A percentile compares a stretch with the other conserved stretches of the same genome.
Evolutionary conservation across 1,284 basidiomycete species (phyloP).

Genomic region (Earliella scabrosa): DNA sequence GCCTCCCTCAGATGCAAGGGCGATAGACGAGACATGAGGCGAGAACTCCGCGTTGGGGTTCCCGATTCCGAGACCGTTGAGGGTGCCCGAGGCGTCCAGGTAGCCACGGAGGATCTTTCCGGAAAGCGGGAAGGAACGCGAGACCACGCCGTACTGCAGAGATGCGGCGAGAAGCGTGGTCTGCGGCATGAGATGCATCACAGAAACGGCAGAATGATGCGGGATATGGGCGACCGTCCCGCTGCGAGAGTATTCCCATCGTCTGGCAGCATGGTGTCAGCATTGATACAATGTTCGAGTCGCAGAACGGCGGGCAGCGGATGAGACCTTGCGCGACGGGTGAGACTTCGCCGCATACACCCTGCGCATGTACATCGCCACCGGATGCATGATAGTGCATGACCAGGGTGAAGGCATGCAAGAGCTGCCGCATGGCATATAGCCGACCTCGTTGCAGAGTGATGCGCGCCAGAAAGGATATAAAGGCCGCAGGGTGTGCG

Average conservation of each 20-base stretch:
- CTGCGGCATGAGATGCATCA: slow-evolving; percentile 60
- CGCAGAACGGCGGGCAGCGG: background rate
- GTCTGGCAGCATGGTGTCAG: slow-evolving; percentile 45
- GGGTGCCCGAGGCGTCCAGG: slow-evolving; percentile 67
- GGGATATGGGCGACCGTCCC: slow-evolving; percentile 66
- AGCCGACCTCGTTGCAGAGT: slow-evolving; percentile 11
- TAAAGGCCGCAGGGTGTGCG: background rate
- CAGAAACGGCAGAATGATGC: slow-evolving; percentile 55
- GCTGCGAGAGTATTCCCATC: slow-evolving; percentile 72
- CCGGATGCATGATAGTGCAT: too few species aligned
- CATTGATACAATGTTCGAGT: background rate
- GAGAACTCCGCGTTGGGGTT: slow-evolving; percentile 82
- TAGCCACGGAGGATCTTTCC: slow-evolving; percentile 77
- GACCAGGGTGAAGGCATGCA: too few species aligned
- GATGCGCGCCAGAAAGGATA: background rate
- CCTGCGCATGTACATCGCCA: too few species aligned
- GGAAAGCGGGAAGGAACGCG: slow-evolving; percentile 74
- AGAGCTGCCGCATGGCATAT: background rate
- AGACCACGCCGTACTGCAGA: slow-evolving; percentile 72
- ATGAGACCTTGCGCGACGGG: too few species aligned
- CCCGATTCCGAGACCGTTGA: slow-evolving; percentile 65
- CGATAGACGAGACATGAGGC: slow-evolving; percentile 65
- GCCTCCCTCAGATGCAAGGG: slow-evolving; percentile 63
- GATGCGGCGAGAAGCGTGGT: slow-evolving; percentile 66
- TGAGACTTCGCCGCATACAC: too few species aligned